phyloP scores from a whole-genome alignment of 345 rosid genomes.

The Anastatica hierochuntica region DNA sequence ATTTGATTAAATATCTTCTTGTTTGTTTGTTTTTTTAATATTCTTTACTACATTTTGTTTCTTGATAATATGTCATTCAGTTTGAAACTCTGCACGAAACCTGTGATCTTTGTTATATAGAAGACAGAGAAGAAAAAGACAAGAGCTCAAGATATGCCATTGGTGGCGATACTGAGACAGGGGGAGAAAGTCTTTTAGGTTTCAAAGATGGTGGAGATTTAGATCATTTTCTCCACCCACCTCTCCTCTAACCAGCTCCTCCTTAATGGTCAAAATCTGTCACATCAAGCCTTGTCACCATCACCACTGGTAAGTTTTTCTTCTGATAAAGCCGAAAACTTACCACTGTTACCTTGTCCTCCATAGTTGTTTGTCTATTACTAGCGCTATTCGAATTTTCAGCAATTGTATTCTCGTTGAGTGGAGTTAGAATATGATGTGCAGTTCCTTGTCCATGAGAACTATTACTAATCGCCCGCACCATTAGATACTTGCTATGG shows the following conservation, averaged over 20 bases:
- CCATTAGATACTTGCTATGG: neutral
- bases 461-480: neutral
- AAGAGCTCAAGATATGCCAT: conserved; percentile 22
- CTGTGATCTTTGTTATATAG: conserved; percentile 5
- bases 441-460: neutral
- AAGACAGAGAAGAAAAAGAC: conserved; percentile 29
- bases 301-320: conserved; percentile 12
- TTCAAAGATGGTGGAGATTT: conserved; percentile 27
- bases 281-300: conserved; percentile 20
- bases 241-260: conserved; percentile 29
- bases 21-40: conserved; percentile 10
- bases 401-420: neutral
- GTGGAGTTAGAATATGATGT: neutral
- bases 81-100: conserved; percentile 18
- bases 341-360: conserved; percentile 8
- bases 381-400: neutral
- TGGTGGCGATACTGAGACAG: conserved; percentile 10
- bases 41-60: conserved; percentile 14
- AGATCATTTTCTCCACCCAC: conserved; percentile 27
- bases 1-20: conserved; percentile 13
- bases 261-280: conserved; percentile 13
- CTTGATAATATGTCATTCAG: conserved; percentile 10
- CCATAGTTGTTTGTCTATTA: conserved; percentile 11
- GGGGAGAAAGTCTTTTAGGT: conserved; percentile 21
- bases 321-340: conserved; percentile 13